Conservation (phyloP, 805 yeast genomes). For the Kodamaea jinghongensis region DNA sequence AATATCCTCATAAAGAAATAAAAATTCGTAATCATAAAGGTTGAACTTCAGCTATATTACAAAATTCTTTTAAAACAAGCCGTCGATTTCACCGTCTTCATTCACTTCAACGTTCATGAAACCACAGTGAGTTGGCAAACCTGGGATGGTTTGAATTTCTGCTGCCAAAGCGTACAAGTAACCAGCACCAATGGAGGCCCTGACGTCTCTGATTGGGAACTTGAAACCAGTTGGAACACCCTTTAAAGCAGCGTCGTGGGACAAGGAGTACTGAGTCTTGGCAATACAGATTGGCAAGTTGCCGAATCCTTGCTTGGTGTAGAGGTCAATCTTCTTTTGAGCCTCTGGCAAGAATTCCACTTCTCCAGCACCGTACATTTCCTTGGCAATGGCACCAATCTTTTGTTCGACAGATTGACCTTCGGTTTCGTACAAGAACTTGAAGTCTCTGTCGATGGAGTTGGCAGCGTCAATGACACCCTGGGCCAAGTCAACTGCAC, state of each 20-base stretch:
- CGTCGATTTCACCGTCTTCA: conserved; percentile 79
- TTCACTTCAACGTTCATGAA: conserved; percentile 83
- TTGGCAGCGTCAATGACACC: conserved; percentile 65
- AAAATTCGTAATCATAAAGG: conserved; percentile 10
- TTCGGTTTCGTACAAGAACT: conserved; percentile 60
- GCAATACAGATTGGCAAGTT: conserved; percentile 82
- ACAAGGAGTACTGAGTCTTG: conserved; percentile 79
- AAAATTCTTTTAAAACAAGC: conserved; percentile 53
- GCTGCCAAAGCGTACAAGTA: conserved; percentile 83
- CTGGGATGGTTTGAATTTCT: conserved; percentile 83
- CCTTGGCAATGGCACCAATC: conserved; percentile 62
- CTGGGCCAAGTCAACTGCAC: conserved; percentile 71
- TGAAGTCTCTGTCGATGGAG: conserved; percentile 40
- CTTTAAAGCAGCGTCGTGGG: conserved; percentile 78
- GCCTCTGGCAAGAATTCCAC: conserved; percentile 72
- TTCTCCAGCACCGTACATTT: conserved; percentile 75
- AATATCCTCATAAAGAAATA: conserved; percentile 3
- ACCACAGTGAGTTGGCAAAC: conserved; percentile 81
- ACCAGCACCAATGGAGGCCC: conserved; percentile 80
- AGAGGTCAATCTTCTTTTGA: conserved; percentile 61
- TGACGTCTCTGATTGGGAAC: conserved; percentile 78
- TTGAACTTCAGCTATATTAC: conserved; percentile 8
- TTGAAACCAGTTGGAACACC: conserved; percentile 81
- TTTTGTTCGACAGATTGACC: conserved; percentile 65
- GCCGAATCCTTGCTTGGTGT: conserved; percentile 73